These are phyloP conservation scores for Seiridium cupressi DNA, from an alignment of 2,329 filamentous ascomycete species.

Conservation along the genomic window DNA sequence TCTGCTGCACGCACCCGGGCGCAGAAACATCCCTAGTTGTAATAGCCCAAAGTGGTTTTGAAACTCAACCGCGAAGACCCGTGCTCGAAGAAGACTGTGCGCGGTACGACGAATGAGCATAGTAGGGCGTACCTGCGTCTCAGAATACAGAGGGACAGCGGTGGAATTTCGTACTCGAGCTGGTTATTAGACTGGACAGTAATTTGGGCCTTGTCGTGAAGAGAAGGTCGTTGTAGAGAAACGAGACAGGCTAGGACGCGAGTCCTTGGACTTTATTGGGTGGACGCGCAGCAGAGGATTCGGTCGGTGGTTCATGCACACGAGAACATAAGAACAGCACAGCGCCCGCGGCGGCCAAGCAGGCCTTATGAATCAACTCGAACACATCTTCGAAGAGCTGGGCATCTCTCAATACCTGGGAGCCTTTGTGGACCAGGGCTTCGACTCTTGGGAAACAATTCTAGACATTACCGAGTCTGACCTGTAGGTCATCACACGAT, in stretches of 20 bases:
- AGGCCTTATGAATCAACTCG: conserved; percentile 60
- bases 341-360: conserved; percentile 15
- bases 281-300: no score
- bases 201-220: not conserved
- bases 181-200: conserved; percentile 22
- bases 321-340: not conserved
- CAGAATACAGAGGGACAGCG: not conserved
- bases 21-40: no score
- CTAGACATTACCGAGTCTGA: conserved; percentile 83
- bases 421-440: conserved; percentile 73
- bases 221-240: not conserved
- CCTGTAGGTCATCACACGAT: conserved; percentile 50
- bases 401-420: conserved; percentile 76
- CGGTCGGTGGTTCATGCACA: not conserved
- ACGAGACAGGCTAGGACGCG: not conserved
- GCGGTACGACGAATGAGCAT: not conserved
- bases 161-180: conserved; percentile 7
- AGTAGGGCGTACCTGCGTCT: not conserved
- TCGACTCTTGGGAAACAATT: conserved; percentile 82
- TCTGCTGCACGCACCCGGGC: no score
- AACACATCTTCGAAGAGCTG: conserved; percentile 68
- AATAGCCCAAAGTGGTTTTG: no score
- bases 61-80: no score
- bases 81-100: no score
- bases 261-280: no score